Conservation (phyloP, 176 grass and related monocot genomes). For the Eremochloa ophiuroides region DNA sequence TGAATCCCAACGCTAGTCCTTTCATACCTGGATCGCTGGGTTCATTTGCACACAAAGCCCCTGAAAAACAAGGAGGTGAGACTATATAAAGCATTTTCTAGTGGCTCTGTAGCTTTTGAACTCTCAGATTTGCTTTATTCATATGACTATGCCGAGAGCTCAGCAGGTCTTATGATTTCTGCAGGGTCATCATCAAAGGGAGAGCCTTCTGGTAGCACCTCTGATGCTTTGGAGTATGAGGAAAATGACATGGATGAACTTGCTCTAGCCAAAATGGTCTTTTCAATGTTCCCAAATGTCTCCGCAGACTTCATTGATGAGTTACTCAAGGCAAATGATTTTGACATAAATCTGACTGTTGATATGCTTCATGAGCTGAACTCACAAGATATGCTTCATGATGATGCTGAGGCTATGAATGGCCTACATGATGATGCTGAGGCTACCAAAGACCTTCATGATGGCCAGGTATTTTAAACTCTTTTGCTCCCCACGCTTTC, state of each 20-base stretch:
- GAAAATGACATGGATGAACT: slow-evolving; percentile 31
- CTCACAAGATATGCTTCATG: slow-evolving; percentile 22
- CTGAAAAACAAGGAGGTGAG: slow-evolving; percentile 26
- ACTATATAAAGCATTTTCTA: not conserved
- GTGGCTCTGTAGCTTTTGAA: not conserved
- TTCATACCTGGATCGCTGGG: slow-evolving; percentile 13
- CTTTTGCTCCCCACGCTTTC: not conserved
- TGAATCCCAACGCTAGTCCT: slow-evolving; percentile 35
- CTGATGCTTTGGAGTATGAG: not conserved
- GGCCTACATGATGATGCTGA: not conserved
- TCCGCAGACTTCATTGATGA: slow-evolving; percentile 37
- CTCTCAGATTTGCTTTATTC: not conserved
- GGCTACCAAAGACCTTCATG: not conserved
- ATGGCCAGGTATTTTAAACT: not conserved
- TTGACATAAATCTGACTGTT: slow-evolving; percentile 28
- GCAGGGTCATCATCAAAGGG: slow-evolving; percentile 26
- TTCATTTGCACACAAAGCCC: not conserved
- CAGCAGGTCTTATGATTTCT: not conserved
- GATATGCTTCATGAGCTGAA: slow-evolving; percentile 29
- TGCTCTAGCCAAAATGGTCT: slow-evolving; percentile 9
- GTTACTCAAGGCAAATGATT: slow-evolving; percentile 24
- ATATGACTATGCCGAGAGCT: not conserved
- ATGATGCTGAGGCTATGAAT: not conserved
- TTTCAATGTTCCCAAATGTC: slow-evolving; percentile 23
- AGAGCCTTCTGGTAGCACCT: not conserved